Evolutionary conservation across 1,284 basidiomycete species (phyloP), one percentile per base, ranked within the genome.

Genomic region (Ceratobasidium sp.): DNA sequence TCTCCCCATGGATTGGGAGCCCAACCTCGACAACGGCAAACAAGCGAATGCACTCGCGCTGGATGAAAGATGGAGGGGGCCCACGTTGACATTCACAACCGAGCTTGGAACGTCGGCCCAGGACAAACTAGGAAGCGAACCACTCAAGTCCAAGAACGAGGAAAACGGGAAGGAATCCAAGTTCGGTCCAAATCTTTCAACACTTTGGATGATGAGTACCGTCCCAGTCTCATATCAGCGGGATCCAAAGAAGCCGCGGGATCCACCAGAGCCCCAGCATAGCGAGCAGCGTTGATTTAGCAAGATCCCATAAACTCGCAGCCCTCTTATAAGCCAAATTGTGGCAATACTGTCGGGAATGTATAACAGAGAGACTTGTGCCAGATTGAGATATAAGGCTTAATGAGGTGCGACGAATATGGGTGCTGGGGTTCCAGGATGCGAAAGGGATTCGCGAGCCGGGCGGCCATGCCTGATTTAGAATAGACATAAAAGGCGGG

Each of bases 1-100:
- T 27, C 14, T 3, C 6, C 27, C 45, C 29, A n/a, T 19, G 56
- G 22, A 15, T 45, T 44, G 29, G n/a, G 14, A 71, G 54, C 22
- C 56, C 45, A 4, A 71, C 31, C 36, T 71, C 67, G 1, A 45
- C 54, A 45, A 44, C 67, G 19, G 67, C 44, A 71, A 29, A 31
- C 41, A 71, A 22, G 67, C 67, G 50, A 53, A 71, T 8, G 67
- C 24, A 29, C 60, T 56, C 7, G 67, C 67, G 41, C 67, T 71
- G 29, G 60, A 71, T 29, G 67, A 22, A 4, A 56, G 67, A 36
- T 59, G 54, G 4, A 59, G 54, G 41, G 59, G 54, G 24, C 67
- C 41, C 67, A 54, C 59, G 17, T 22, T 56, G 2, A 44, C 45
- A 60, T 71, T 56, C 14, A 71, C n/a, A 15, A 45, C 56, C 33